Base-by-base conservation (phyloP, 306 rosid genomes). In the Gastrolobium bilobum region DNA sequence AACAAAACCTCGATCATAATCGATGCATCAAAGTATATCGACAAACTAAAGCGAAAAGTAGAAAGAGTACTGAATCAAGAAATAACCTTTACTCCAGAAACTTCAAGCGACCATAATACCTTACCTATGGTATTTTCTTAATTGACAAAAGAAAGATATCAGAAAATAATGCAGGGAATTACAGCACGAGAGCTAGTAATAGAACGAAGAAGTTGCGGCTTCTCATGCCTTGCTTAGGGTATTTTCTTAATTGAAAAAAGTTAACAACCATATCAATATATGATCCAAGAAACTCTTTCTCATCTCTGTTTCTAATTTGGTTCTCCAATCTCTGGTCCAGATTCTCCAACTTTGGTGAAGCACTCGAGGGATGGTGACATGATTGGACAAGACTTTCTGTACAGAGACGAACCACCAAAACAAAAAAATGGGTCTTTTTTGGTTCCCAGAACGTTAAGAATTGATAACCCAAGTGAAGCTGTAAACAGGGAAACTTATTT, bases 11-110 rank as follows among this genome's bases (percentile, higher is more conserved):
- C 99, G 46, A 95, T 95, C 87, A 86, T 95, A 72, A 77, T 90
- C 33, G 99, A 95, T 71, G 99, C 99, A 57, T 89, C 99, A 9
- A 93, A 85, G 86, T 95, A 95, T 50, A 95, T 95, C 35, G 90
- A 87, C 85, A 94, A 91, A 78, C 91, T 93, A 34, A 95, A 93
- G 82, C 84, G 87, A 60, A 93, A 90, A 69, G 99, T 95, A 11
- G 97, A 91, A 77, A 90, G 83, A n/a, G n/a, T n/a, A 81, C 58
- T 91, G 87, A 93, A 95, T 85, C 83, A 88, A 82, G 98, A 93
- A 42, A 79, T 91, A 47, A 76, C 84, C 44, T 83, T 83, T 10
- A 91, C 26, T 0, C 26, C 87, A 71, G 91, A 84, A 81, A 79
- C 88, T 51, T 89, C 97, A 71, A 87, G 66, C 62, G 84, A 79